Conservation (phyloP, 2,329 filamentous ascomycete genomes). For the Fusarium dimerum region DNA sequence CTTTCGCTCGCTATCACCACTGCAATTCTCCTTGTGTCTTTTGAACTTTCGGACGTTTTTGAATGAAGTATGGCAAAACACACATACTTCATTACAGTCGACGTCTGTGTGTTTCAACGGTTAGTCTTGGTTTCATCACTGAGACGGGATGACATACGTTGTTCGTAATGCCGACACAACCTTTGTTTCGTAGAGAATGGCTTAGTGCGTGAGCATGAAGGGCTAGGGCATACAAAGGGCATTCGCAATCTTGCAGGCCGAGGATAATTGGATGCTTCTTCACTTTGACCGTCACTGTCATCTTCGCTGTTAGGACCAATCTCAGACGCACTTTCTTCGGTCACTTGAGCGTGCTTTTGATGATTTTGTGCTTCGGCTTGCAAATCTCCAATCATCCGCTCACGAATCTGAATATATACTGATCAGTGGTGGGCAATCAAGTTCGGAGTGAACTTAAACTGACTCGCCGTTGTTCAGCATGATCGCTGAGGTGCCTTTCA, state of each 20-base stretch:
- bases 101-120: background rate
- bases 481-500: background rate
- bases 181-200: background rate
- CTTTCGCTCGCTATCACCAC: background rate
- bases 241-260: background rate
- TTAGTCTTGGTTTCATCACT: background rate
- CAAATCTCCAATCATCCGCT: slow-evolving; percentile 1
- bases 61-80: background rate
- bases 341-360: background rate
- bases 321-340: background rate
- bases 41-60: background rate
- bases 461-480: slow-evolving; percentile 1
- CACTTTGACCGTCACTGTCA: background rate
- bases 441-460: background rate
- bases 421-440: background rate
- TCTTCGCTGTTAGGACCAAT: background rate
- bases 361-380: background rate
- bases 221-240: background rate
- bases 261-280: background rate
- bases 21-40: slow-evolving; percentile 1
- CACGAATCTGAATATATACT: background rate
- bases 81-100: background rate
- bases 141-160: background rate
- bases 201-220: background rate
- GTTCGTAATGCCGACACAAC: background rate